Percentiles rank a stretch among this genome's conserved stretches.
phyloP scores from a whole-genome alignment of 2,329 filamentous ascomycete genomes.

The Aspergillus viridinutans region DNA sequence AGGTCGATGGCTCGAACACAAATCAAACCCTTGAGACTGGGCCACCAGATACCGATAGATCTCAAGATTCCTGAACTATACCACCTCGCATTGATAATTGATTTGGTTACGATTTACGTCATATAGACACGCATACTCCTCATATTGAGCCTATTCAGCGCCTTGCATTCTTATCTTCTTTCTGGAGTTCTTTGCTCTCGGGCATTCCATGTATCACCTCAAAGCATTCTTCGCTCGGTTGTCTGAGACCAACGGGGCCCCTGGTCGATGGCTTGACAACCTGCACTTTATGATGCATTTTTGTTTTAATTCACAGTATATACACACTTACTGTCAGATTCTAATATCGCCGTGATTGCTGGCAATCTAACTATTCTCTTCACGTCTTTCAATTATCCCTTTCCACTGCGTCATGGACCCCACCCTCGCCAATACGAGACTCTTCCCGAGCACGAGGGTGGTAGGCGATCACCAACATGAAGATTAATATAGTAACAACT shows the following conservation, averaged over 20 bases:
- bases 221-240: background rate
- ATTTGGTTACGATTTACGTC: slow-evolving; percentile 11
- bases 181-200: background rate
- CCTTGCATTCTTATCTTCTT: background rate
- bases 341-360: background rate
- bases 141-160: background rate
- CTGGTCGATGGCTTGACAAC: background rate
- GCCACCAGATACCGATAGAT: slow-evolving; percentile 3
- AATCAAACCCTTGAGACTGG: slow-evolving; percentile 5
- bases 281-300: background rate
- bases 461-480: background rate
- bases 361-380: background rate
- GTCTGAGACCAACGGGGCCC: background rate
- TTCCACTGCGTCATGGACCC: background rate
- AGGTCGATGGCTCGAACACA: slow-evolving; percentile 2
- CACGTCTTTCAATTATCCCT: background rate
- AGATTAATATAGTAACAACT: background rate
- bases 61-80: slow-evolving; percentile 2
- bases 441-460: background rate
- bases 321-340: background rate
- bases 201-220: background rate
- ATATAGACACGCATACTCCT: slow-evolving; percentile 11
- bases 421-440: background rate
- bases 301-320: background rate
- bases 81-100: slow-evolving; percentile 8